Percentiles rank a stretch among this genome's conserved stretches.
phyloP scores from a whole-genome alignment of 768 basidiomycete species.

The Obba rivulosa region DNA sequence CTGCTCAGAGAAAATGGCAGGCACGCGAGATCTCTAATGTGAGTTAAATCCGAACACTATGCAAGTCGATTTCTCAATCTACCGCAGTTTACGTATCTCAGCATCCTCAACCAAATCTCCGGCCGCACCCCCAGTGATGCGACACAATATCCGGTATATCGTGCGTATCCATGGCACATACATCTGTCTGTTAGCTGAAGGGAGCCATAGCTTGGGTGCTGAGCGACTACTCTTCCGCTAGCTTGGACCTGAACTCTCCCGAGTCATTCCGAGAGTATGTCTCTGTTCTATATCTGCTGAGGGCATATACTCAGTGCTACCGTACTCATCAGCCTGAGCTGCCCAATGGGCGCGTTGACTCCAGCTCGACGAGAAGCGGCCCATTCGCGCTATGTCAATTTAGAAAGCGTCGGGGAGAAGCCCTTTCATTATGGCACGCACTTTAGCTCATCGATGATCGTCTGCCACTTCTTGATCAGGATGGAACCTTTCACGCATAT shows the following conservation, averaged over 20 bases:
- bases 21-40: constrained; percentile 90
- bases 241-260: constrained; percentile 57
- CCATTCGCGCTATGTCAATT: constrained; percentile 62
- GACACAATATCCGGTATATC: constrained; percentile 90
- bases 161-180: constrained; percentile 34
- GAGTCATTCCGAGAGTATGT: constrained; percentile 71
- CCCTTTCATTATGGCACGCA: constrained; percentile 95
- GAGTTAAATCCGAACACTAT: constrained; percentile 16
- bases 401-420: constrained; percentile 75
- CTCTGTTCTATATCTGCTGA: not conserved
- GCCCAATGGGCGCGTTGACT: constrained; percentile 90
- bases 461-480: constrained; percentile 90
- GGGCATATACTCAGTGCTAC: not conserved
- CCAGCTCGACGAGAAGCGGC: constrained; percentile 71
- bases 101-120: constrained; percentile 86
- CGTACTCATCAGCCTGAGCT: constrained; percentile 52
- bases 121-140: constrained; percentile 93
- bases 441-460: constrained; percentile 95
- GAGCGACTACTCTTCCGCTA: constrained; percentile 72
- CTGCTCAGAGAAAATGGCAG: constrained; percentile 82
- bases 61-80: not conserved
- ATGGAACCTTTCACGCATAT: constrained; percentile 89
- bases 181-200: not conserved
- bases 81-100: constrained; percentile 78
- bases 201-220: constrained; percentile 76